Evolutionary conservation across 805 yeast species (phyloP), one percentile per base, ranked within the genome.

Genomic region (Ogataea corticis): DNA sequence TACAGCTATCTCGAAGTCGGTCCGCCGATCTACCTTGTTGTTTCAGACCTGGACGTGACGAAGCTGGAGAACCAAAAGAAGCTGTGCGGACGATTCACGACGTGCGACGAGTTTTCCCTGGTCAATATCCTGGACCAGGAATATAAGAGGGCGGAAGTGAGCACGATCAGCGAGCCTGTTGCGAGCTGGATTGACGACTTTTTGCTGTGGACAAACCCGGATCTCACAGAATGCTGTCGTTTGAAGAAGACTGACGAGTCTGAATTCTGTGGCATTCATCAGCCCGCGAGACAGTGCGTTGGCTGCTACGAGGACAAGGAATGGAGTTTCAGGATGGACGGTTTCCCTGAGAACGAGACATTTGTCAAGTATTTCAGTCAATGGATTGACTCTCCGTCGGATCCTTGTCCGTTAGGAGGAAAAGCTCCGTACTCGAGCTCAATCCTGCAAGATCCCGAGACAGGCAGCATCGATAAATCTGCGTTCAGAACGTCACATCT

Each of bases 171-270:
- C 1, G 94, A 88, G 37, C 96, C 98, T 0, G 78, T 88, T 1
- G 83, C 97, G 1, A 85, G 86, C 54, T 92, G 98, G 98, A 69
- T 91, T 41, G 99, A 92, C 66, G 97, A 94, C 61, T 92, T 80
- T 58, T 72, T 92, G 50, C 75, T 83, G 30, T 92, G 92, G 85
- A 69, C 91, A 48, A 90, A 90, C 58, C 99, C 99, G 0, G 78
- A 79, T 33, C 71, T 91, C 38, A 92, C 84, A 51, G 86, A 86
- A 50, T 92, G 99, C 65, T 92, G 99, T 60, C 70, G 92, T 19
- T 65, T 83, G 34, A 79, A 77, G 51, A 85, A 83, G 55, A 69
- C 69, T 1, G 58, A 66, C 17, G 68, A 71, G 16, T 65, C 69
- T 2, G 84, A 84, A 45, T 76, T 83, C 38, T 89, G 96, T 58